phyloP scores from a whole-genome alignment of 768 basidiomycete species.

The Clitopilus hobsonii region DNA sequence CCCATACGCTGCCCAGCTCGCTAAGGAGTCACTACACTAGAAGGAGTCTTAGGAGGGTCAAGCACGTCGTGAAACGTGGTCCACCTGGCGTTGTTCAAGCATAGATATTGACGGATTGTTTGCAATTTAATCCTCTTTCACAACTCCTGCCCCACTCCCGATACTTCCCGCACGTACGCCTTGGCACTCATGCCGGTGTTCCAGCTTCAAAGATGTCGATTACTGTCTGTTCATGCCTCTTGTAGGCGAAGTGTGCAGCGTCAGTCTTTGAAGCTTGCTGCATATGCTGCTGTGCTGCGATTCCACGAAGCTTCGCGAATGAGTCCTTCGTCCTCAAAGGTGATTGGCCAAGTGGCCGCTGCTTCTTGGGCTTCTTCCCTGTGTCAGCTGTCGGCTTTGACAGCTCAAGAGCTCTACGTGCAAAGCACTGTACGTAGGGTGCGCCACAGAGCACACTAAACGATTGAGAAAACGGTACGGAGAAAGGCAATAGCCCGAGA shows the following conservation, averaged over 20 bases:
- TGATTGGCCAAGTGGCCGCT: no score
- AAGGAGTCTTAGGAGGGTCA: constrained; percentile 4
- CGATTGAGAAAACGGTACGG: background rate
- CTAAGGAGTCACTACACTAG: constrained; percentile 53
- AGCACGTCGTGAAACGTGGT: background rate
- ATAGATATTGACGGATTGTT: background rate
- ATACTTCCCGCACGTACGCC: background rate
- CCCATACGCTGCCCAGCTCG: constrained; percentile 76
- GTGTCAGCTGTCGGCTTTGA: no score
- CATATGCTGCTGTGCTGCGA: no score
- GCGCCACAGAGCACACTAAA: background rate
- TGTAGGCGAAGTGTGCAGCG: no score
- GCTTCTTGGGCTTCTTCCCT: no score
- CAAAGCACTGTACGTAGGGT: no score
- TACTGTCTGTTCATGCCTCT: no score
- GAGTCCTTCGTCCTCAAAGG: no score
- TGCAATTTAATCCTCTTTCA: background rate
- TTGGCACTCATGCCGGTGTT: no score
- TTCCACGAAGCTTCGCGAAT: no score
- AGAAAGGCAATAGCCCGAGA: background rate
- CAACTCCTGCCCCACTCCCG: background rate
- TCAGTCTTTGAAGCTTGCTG: no score
- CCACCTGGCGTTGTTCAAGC: background rate
- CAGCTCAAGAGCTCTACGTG: no score
- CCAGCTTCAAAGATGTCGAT: background rate